Conservation (phyloP, 148 eudicot genomes). For the Persicaria tinctoria region DNA sequence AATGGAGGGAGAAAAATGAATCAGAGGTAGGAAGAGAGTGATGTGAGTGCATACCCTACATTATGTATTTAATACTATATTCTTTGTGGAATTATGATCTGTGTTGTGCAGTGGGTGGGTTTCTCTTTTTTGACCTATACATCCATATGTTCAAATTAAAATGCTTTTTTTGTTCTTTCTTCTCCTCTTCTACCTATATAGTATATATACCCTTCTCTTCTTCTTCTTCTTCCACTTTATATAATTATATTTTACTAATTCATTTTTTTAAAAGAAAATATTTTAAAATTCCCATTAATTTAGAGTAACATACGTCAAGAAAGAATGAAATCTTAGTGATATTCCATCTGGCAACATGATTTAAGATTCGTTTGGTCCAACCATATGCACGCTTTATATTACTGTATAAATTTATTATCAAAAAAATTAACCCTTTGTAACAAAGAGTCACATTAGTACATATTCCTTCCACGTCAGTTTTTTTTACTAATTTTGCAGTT, state of each 20-base stretch:
- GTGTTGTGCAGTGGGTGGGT: slow-evolving; percentile 28
- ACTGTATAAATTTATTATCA: too few species aligned
- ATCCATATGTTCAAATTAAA: background rate
- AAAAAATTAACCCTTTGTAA: too few species aligned
- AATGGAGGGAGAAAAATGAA: background rate
- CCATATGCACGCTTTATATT: too few species aligned
- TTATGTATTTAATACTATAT: slow-evolving; percentile 17
- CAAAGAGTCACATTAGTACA: too few species aligned
- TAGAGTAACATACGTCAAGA: background rate
- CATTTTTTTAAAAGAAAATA: background rate
- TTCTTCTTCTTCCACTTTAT: background rate
- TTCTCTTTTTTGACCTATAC: slow-evolving; percentile 19
- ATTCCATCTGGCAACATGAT: slow-evolving; percentile 8
- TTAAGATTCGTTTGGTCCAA: background rate
- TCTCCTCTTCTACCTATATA: background rate
- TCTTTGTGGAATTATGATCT: slow-evolving; percentile 52
- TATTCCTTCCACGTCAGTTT: too few species aligned
- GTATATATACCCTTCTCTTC: background rate
- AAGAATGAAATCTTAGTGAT: slow-evolving; percentile 8
- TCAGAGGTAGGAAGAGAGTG: slow-evolving; percentile 13
- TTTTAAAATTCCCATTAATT: background rate
- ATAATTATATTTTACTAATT: background rate
- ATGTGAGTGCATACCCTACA: slow-evolving; percentile 10
- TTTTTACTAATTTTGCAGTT: too few species aligned
- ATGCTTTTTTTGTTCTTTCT: slow-evolving; percentile 1